A percentile compares a stretch with the other conserved stretches of the same genome.
Evolutionary conservation across 495 filamentous ascomycete species (phyloP).

Genomic region (Penicillium bialowiezense): DNA sequence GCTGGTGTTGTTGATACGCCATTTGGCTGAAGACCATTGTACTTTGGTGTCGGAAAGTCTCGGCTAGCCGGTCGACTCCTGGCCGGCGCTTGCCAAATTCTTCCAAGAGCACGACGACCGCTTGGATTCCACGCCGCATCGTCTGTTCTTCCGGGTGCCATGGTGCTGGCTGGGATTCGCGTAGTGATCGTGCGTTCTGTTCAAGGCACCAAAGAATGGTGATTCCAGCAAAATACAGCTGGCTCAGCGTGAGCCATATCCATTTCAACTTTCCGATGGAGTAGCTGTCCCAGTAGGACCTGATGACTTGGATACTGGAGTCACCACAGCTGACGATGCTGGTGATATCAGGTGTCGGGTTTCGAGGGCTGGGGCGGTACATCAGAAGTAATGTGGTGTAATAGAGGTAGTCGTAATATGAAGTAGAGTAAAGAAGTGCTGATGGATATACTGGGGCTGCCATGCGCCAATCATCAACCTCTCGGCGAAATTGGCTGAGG

Average conservation of each 20-base stretch:
- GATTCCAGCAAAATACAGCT: slow-evolving; percentile 51
- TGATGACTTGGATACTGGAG: slow-evolving; percentile 48
- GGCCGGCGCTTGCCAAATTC: slow-evolving; percentile 48
- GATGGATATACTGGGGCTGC: slow-evolving; percentile 37
- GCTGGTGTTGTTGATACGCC: slow-evolving; percentile 36
- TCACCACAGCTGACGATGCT: slow-evolving; percentile 50
- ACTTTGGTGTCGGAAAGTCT: slow-evolving; percentile 44
- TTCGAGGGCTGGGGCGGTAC: slow-evolving; percentile 48
- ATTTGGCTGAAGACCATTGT: slow-evolving; percentile 48
- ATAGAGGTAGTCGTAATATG: slow-evolving; percentile 51
- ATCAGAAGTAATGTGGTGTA: slow-evolving; percentile 51
- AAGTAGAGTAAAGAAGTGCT: slow-evolving; percentile 46
- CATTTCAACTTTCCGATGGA: slow-evolving; percentile 51
- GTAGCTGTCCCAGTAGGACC: slow-evolving; percentile 50
- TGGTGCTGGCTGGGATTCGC: slow-evolving; percentile 35
- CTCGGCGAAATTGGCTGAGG: slow-evolving; percentile 43
- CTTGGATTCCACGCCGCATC: slow-evolving; percentile 46
- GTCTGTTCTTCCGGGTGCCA: slow-evolving; percentile 45
- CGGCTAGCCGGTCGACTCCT: slow-evolving; percentile 45
- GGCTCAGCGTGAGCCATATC: slow-evolving; percentile 53
- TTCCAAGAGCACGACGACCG: slow-evolving; percentile 46
- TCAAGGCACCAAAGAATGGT: slow-evolving; percentile 49
- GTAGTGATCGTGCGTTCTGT: slow-evolving; percentile 44
- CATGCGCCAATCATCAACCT: slow-evolving; percentile 49
- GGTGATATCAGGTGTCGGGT: slow-evolving; percentile 41